phyloP scores from a whole-genome alignment of 2,329 filamentous ascomycete genomes.

The Leptographium radiaticola region DNA sequence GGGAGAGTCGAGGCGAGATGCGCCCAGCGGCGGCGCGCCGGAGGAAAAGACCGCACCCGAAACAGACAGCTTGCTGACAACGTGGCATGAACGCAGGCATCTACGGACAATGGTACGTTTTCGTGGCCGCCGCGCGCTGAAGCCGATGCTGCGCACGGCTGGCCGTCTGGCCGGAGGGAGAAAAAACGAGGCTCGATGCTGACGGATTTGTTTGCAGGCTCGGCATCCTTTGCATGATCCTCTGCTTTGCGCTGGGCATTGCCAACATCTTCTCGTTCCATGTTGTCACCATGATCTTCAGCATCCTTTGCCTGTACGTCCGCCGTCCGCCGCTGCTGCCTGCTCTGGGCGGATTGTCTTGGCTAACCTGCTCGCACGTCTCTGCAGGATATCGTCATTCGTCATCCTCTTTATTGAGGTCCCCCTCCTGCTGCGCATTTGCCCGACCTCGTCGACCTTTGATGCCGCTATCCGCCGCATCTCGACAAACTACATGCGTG shows the following conservation, averaged over 20 bases:
- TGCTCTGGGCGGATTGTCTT: background rate
- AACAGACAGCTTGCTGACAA: constrained; percentile 6
- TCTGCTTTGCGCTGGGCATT: constrained; percentile 57
- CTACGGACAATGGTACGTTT: constrained; percentile 60
- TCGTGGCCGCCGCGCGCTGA: background rate
- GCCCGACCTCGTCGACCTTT: constrained; percentile 83
- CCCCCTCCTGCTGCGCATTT: constrained; percentile 90
- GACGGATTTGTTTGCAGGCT: constrained; percentile 33
- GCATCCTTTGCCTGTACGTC: constrained; percentile 40
- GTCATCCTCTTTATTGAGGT: constrained; percentile 80
- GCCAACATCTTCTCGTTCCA: constrained; percentile 50
- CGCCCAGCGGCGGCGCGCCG: constrained; percentile 1
- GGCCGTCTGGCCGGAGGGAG: background rate
- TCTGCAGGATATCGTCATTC: constrained; percentile 50
- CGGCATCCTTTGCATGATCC: constrained; percentile 56
- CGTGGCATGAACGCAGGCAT: constrained; percentile 37
- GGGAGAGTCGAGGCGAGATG: background rate
- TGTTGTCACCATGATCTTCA: constrained; percentile 35
- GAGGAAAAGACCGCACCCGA: background rate
- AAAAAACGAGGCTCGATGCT: background rate
- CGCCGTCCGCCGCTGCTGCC: background rate
- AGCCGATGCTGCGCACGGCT: background rate
- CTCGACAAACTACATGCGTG: constrained; percentile 95
- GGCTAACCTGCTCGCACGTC: background rate
- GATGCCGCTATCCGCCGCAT: constrained; percentile 82